Evolutionary conservation across 73 alveolate species (phyloP), one percentile per base, ranked within the genome.

Genomic region (Paramecium pentaurelia): DNA sequence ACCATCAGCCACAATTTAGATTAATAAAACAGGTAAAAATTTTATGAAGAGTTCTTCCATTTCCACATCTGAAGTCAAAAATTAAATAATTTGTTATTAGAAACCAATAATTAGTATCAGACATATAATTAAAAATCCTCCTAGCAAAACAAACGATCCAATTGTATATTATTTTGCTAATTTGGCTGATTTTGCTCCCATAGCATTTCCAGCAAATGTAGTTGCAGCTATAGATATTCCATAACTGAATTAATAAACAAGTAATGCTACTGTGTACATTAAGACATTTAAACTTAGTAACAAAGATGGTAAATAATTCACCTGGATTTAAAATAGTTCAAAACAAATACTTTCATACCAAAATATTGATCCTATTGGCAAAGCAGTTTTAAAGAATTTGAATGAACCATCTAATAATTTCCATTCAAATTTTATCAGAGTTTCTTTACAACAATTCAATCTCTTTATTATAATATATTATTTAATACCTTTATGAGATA

Each of bases 211-310:
- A 22, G 73, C 86, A 60, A 60, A 87, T 14, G 93, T 87, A 16
- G 88, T 64, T 22, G 93, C 93, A 54, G 88, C 93, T 16, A 77
- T 87, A 7, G 93, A 73, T 38, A 64, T 42, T n/a, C 93, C 93
- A 28, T 54, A 64, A 40, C 86, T 73, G 49, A 87, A 87, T 87
- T 87, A 44, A 58, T 64, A 49, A 28, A 27, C 68, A 70, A 77
- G n/a, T 12, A 44, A 32, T 11, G 88, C 88, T 22, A 87, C 34
- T 20, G 71, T 68, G 16, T 86, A 60, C 71, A 87, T 60, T 30
- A 77, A n/a, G 14, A 87, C 86, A 54, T 54, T 58, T 58, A 58
- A 32, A 51, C 93, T 49, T 34, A 86, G 32, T 54, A 86, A 34
- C 42, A 59, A 25, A 25, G 70, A 32, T 32, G 70, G 20, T 68